A percentile compares a stretch with the other conserved stretches of the same genome.
Evolutionary conservation across 164 flowering plant genomes (phyloP).

Genomic region (Buxus sempervirens): DNA sequence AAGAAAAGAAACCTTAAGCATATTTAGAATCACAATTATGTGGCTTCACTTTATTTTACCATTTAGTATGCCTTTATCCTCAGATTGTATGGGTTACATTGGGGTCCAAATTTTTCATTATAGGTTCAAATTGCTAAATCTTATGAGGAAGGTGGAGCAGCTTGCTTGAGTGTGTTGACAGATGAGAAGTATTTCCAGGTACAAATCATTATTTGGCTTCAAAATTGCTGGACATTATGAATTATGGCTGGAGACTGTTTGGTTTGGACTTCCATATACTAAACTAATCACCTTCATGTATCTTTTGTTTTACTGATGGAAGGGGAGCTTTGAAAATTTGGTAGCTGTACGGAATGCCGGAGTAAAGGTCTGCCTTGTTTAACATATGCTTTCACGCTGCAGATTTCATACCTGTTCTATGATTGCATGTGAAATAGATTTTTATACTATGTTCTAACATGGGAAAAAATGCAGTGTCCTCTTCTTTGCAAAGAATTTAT

Average conservation of each 20-base stretch:
- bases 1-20: neutral
- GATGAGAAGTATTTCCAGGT: slow-evolving; percentile 92
- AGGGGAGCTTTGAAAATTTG: slow-evolving; percentile 97
- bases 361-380: slow-evolving; percentile 59
- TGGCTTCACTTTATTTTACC: neutral
- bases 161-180: slow-evolving; percentile 96
- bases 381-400: neutral
- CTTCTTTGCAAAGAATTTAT: slow-evolving; percentile 95
- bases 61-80: neutral
- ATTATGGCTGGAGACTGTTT: neutral
- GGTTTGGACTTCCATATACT: neutral
- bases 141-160: slow-evolving; percentile 98
- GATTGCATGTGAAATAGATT: neutral
- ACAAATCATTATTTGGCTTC: neutral
- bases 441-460: slow-evolving; percentile 8
- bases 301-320: neutral
- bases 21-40: neutral
- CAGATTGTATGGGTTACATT: neutral
- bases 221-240: neutral
- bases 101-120: neutral
- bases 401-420: neutral
- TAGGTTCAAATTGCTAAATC: slow-evolving; percentile 92
- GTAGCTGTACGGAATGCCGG: slow-evolving; percentile 80
- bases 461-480: slow-evolving; percentile 71
- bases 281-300: neutral